These are phyloP conservation scores for Fusarium succisae DNA, from an alignment of 2,329 filamentous ascomycete species.

Conservation along the genomic window DNA sequence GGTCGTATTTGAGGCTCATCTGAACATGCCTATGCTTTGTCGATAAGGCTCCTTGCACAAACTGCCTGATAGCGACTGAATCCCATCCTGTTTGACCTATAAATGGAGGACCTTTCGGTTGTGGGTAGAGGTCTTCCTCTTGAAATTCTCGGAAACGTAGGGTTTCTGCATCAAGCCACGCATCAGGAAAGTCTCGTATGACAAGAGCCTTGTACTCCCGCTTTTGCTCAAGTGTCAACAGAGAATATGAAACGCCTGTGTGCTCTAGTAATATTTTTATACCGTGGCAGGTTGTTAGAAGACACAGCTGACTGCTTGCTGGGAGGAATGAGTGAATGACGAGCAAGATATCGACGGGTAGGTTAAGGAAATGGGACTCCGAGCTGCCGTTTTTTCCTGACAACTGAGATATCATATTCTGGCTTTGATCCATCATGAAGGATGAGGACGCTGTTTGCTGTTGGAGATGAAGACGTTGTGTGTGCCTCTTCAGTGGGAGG, in stretches of 20 bases:
- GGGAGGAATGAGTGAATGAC: background rate
- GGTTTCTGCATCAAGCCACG: background rate
- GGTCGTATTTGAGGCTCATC: conserved; percentile 2
- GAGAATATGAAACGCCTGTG: too few species aligned
- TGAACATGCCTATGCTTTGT: background rate
- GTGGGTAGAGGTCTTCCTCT: background rate
- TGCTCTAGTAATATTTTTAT: background rate
- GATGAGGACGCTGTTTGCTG: background rate
- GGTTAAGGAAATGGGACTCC: background rate
- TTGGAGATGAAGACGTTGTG: background rate
- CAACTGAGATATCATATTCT: background rate
- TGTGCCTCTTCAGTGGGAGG: background rate
- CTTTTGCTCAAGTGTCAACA: background rate
- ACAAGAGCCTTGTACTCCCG: background rate
- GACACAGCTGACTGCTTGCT: background rate
- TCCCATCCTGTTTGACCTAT: background rate
- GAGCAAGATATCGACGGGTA: background rate
- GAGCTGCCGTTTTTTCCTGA: background rate
- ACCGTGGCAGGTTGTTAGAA: background rate
- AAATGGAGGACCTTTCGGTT: background rate
- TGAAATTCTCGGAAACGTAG: background rate
- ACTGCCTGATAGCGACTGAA: accelerated
- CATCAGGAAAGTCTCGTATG: background rate
- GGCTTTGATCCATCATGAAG: background rate
- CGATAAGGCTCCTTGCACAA: background rate